Base-by-base conservation (phyloP, 441 rosid species). In the Gossypium lobatum region DNA sequence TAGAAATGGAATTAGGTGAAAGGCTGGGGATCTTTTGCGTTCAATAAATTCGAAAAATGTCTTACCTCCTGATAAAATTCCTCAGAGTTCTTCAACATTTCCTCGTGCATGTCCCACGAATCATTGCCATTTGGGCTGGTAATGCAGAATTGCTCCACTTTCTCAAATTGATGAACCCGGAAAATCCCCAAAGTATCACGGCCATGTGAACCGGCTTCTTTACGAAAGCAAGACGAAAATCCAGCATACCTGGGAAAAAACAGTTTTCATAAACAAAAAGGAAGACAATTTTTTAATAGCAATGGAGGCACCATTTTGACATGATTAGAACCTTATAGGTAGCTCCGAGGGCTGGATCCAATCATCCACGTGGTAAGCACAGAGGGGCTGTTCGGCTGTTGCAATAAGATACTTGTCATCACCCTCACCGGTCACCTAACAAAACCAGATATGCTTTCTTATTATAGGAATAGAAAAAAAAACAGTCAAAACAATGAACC, bases 381-480 rank as follows among this genome's bases (percentile, higher is more conserved):
- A 91, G 6, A 95, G 89, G 1, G 97, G 95, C 59, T 95, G 98
- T 75, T 93, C 97, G 42, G 97, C 93, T 52, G 97, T 95, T 68
- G 99, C 98, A 76, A 95, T 95, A 61, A 95, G 97, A 85, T 95
- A 95, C 48, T 93, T 93, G 74, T 93, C 99, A 67, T 93, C 99
- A 74, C 97, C 98, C 80, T 90, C 98, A 66, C 99, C 98, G 55
- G 93, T 91, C 76, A 93, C 96, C 97, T 89, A 54, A 42, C 46
- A 21, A 31, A 50, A 50, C 64, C 28, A 72, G 23, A 18, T 42
- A 58, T 45, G 13, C 34, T 23, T 60, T 72, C 10, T 31, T 2
- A 11, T 50, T 20, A 55, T 62, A 37, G 25, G 10, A 34, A 31
- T 14, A 14, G 2, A n/a, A n/a, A 13, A 65, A 54, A 4, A 0